phyloP scores from a whole-genome alignment of 768 basidiomycete species.

The Collybia sordida region DNA sequence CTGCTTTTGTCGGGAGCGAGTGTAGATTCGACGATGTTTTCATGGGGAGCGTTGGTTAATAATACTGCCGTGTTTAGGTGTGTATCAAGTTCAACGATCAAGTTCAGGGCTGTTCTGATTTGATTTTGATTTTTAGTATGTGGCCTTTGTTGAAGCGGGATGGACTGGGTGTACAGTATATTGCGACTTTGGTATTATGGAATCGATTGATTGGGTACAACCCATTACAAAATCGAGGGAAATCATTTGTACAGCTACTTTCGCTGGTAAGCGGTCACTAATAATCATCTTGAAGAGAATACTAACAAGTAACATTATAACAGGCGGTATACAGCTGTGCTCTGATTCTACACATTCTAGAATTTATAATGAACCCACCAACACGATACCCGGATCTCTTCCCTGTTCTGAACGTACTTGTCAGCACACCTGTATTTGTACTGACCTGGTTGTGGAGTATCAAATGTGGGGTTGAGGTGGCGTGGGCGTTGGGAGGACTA shows the following conservation, averaged over 20 bases:
- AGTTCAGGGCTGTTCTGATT: background rate
- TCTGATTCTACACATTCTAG: slow-evolving; percentile 58
- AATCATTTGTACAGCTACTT: slow-evolving; percentile 51
- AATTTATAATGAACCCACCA: slow-evolving; percentile 63
- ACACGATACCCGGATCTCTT: slow-evolving; percentile 82
- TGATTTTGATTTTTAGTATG: slow-evolving; percentile 62
- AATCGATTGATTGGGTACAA: slow-evolving; percentile 81
- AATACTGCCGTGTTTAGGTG: slow-evolving; percentile 90
- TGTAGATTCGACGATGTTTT: slow-evolving; percentile 58
- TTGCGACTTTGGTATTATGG: slow-evolving; percentile 71
- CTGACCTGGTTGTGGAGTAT: slow-evolving; percentile 90
- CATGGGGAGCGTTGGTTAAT: slow-evolving; percentile 73
- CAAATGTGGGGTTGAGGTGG: slow-evolving; percentile 73
- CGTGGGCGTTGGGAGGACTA: slow-evolving; percentile 75
- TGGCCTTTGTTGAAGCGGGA: slow-evolving; percentile 87
- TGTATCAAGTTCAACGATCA: slow-evolving; percentile 18
- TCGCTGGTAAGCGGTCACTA: slow-evolving; percentile 44
- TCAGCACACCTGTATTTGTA: slow-evolving; percentile 79
- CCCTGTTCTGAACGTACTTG: slow-evolving; percentile 79
- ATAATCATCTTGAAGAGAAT: background rate
- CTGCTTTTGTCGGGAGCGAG: slow-evolving; percentile 63
- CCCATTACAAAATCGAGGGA: slow-evolving; percentile 48
- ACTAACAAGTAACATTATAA: no score
- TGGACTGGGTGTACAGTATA: slow-evolving; percentile 72
- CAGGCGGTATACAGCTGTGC: slow-evolving; percentile 59